These are phyloP conservation scores for Dioszegia hungarica DNA, from an alignment of 768 basidiomycete species.

Conservation along the genomic window DNA sequence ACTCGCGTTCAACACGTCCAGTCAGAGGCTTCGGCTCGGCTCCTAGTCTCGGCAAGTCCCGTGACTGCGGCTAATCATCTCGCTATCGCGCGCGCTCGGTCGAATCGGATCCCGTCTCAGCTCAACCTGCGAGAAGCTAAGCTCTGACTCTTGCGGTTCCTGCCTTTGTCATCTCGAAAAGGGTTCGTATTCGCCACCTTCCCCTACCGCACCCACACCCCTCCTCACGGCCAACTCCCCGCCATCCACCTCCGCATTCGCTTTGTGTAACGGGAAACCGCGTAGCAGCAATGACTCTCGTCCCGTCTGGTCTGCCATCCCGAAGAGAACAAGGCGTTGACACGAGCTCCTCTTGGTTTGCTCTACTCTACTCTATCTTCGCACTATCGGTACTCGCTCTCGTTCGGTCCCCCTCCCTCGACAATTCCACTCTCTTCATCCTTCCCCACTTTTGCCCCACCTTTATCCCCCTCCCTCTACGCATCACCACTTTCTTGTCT, in stretches of 20 bases:
- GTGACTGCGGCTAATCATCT: too few species aligned
- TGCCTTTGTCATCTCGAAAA: neutral
- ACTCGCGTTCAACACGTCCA: neutral
- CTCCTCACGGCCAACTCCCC: neutral
- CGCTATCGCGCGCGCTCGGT: too few species aligned
- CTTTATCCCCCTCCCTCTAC: neutral
- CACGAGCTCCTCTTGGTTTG: too few species aligned
- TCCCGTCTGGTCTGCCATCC: neutral
- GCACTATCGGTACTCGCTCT: too few species aligned
- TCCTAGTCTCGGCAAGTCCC: too few species aligned
- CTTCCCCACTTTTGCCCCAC: neutral
- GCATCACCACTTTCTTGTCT: slow-evolving; percentile 1
- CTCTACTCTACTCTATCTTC: neutral
- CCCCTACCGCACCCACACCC: neutral
- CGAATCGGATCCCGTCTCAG: too few species aligned
- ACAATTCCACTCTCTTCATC: neutral
- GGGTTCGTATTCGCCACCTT: slow-evolving; percentile 5
- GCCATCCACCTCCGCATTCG: slow-evolving; percentile 4
- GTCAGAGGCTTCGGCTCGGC: too few species aligned
- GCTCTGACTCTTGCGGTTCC: neutral
- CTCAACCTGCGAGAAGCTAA: neutral
- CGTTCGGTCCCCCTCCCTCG: too few species aligned
- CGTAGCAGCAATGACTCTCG: slow-evolving; percentile 11
- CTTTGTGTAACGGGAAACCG: slow-evolving; percentile 12
- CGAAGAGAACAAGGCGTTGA: slow-evolving; percentile 1